These are phyloP conservation scores for Diaporthe citri DNA, from an alignment of 2,329 filamentous ascomycete genomes.

Conservation along the genomic window DNA sequence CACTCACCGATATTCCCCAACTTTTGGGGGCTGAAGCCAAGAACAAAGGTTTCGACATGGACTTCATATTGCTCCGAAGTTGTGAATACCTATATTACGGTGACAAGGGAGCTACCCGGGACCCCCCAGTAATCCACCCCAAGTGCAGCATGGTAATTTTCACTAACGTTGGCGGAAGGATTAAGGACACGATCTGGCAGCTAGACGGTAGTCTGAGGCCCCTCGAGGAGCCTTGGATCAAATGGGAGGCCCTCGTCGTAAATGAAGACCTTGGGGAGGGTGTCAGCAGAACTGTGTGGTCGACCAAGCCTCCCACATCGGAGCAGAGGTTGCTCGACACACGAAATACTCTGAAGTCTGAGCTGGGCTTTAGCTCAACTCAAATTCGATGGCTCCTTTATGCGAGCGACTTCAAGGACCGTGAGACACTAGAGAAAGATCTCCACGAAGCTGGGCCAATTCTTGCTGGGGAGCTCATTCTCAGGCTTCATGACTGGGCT, in stretches of 20 bases:
- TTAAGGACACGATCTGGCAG: neutral
- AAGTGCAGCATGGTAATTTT: slow-evolving; percentile 9
- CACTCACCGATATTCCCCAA: neutral
- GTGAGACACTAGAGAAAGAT: neutral
- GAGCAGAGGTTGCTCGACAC: neutral
- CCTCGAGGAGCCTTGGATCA: neutral
- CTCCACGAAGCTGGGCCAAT: neutral
- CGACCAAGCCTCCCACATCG: neutral
- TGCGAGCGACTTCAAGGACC: neutral
- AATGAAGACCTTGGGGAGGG: neutral
- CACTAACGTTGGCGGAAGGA: neutral
- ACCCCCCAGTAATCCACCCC: neutral
- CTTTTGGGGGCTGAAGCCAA: neutral
- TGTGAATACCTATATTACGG: neutral
- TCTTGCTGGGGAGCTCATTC: neutral
- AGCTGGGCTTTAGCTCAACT: neutral
- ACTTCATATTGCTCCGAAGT: neutral
- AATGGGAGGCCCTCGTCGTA: neutral
- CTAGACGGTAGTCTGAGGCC: neutral
- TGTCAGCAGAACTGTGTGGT: slow-evolving; percentile 4
- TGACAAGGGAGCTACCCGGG: neutral
- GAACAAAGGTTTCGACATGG: neutral
- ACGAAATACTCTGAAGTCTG: neutral
- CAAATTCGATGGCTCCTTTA: neutral
- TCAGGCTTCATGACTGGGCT: neutral